These are phyloP conservation scores for Brassica carinata DNA, from an alignment of 345 rosid species.

Conservation along the genomic window DNA sequence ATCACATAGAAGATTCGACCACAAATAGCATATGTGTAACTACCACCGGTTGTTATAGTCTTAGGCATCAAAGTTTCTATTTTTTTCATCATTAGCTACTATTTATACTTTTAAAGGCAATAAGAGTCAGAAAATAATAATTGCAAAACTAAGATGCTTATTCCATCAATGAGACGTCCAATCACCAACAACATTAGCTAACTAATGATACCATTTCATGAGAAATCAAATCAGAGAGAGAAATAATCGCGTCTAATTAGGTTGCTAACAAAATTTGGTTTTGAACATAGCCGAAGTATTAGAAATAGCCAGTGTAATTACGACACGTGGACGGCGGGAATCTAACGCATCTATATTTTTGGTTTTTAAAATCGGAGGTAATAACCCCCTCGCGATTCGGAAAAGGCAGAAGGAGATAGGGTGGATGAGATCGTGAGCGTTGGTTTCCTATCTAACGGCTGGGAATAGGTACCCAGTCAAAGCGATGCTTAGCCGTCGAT, in stretches of 20 bases:
- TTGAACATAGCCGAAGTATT: not conserved
- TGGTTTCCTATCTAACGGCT: conserved; percentile 52
- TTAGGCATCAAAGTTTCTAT: conserved; percentile 4
- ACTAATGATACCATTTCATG: not conserved
- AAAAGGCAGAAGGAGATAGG: conserved; percentile 13
- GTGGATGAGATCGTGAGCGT: not conserved
- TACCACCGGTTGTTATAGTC: conserved; percentile 8
- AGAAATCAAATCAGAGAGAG: conserved; percentile 1
- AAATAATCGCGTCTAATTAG: not conserved
- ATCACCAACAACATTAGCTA: conserved; percentile 13
- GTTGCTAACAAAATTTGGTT: not conserved
- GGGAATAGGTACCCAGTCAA: conserved; percentile 37
- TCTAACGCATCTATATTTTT: conserved; percentile 11
- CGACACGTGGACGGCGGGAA: conserved; percentile 22
- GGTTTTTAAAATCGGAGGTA: conserved; percentile 19
- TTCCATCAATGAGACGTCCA: conserved; percentile 20
- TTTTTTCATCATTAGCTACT: conserved; percentile 16
- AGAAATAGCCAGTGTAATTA: not conserved
- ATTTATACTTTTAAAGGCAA: not conserved
- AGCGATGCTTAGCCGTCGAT: conserved; percentile 37
- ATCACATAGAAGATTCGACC: not conserved
- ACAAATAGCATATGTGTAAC: not conserved
- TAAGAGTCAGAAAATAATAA: conserved; percentile 10
- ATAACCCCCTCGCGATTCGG: not conserved
- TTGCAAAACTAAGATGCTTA: conserved; percentile 19